Evolutionary conservation across 192 early-diverging fungal species (phyloP), one percentile per base, ranked within the genome.

Genomic region (Mortierella alpina): DNA sequence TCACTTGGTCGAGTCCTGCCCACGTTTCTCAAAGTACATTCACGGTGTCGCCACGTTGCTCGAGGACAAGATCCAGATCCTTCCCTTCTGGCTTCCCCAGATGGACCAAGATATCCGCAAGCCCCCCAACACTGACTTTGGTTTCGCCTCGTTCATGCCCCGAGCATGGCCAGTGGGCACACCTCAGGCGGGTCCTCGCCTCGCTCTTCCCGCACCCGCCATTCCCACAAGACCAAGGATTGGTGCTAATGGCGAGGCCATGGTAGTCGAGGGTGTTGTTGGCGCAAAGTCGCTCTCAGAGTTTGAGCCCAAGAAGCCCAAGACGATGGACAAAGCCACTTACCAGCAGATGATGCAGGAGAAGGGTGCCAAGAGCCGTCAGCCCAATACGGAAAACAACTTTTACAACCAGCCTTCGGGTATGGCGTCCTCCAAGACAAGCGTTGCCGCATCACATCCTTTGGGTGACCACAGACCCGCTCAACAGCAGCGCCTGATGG

Each of bases 11-110:
- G 88, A 92, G 70, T 92, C 93, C 59, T 93, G 92, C 17, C 93
- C 94, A 31, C 91, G 91, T 55, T 96, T 96, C 85, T 93, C 91
- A 12, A 96, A 96, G 63, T 96, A 94, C 71, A 87, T 93, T 60
- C 94, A 96, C 77, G 95, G 94, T 69, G 87, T 91, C 58, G 90
- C 93, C 8, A 90, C 91, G 0, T 74, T 96, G 31, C 82, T 92
- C 58, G 89, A 88, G 55, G 85, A 84, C 18, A 85, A 86, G 55
- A 90, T 91, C 1, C 75, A 85, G 40, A 84, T 91, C 42, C 58
- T 92, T 15, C 90, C 90, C 9, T 92, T 90, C 71, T 92, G 90
- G 90, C 45, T 80, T 59, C 77, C 77, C 15, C 77, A 80, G 66
- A 80, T 80, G 77, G 77, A 80, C n/a, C 77, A 80, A 23, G 77